Conservation (phyloP, 2,329 filamentous ascomycete species). For the Colletotrichum sp. region DNA sequence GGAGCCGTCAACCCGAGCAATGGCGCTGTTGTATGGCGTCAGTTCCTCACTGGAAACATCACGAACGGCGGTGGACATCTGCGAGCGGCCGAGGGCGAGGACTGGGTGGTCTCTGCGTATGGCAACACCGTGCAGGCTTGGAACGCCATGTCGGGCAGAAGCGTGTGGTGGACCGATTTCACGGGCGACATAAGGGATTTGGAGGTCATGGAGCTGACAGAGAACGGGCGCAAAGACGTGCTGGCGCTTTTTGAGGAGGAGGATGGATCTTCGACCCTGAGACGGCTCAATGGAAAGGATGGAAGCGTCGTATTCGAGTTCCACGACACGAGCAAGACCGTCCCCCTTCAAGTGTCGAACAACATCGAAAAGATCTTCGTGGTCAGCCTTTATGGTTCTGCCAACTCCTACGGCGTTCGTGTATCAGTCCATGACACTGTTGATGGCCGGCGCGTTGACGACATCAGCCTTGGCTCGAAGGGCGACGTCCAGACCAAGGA, state of each 20-base stretch:
- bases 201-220: slow-evolving; percentile 77
- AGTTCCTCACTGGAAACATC: slow-evolving; percentile 64
- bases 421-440: slow-evolving; percentile 75
- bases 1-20: slow-evolving; percentile 90
- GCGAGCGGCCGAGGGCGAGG: slow-evolving; percentile 78
- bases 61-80: slow-evolving; percentile 59
- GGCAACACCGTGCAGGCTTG: slow-evolving; percentile 77
- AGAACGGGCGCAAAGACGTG: slow-evolving; percentile 70
- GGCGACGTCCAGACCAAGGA: slow-evolving; percentile 69
- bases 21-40: slow-evolving; percentile 86
- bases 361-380: slow-evolving; percentile 76
- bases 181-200: slow-evolving; percentile 68
- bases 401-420: slow-evolving; percentile 77
- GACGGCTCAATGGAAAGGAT: slow-evolving; percentile 73
- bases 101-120: slow-evolving; percentile 76
- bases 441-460: slow-evolving; percentile 74
- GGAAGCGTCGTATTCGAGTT: slow-evolving; percentile 83
- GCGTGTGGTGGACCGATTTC: slow-evolving; percentile 75
- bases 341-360: slow-evolving; percentile 77
- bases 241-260: slow-evolving; percentile 71
- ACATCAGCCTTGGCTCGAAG: slow-evolving; percentile 76
- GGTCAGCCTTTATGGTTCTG: slow-evolving; percentile 73
- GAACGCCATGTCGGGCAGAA: slow-evolving; percentile 82
- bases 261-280: slow-evolving; percentile 62
- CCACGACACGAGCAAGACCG: slow-evolving; percentile 69